These are phyloP conservation scores for Bjerkandera adusta DNA, from an alignment of 1,284 basidiomycete genomes.

Conservation along the genomic window DNA sequence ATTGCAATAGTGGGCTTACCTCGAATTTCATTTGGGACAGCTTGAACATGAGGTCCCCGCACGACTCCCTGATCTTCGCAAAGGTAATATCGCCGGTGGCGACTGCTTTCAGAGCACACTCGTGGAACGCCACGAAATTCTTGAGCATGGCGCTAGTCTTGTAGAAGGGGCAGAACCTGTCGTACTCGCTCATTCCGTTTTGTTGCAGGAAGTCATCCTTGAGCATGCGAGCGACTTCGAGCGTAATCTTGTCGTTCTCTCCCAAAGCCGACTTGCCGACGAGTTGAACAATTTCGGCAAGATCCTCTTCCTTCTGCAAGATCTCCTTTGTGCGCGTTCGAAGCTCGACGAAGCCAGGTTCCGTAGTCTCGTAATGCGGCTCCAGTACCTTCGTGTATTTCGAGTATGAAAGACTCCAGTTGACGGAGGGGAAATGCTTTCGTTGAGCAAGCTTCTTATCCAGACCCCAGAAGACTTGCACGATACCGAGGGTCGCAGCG, in stretches of 20 bases:
- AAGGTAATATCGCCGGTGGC: conserved; percentile 90
- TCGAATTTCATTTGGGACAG: conserved; percentile 99
- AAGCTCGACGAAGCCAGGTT: conserved; percentile 92
- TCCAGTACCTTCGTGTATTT: conserved; percentile 98
- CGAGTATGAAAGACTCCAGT: conserved; percentile 98
- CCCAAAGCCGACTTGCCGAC: conserved; percentile 98
- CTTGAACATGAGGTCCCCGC: conserved; percentile 90
- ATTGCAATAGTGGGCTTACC: conserved; percentile 42
- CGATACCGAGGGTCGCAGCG: conserved; percentile 95
- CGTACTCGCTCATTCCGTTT: conserved; percentile 98
- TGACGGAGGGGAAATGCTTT: conserved; percentile 98
- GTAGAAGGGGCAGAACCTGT: conserved; percentile 98
- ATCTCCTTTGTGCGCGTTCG: conserved; percentile 95
- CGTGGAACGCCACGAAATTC: conserved; percentile 96
- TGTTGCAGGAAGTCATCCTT: conserved; percentile 99
- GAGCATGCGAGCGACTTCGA: conserved; percentile 96
- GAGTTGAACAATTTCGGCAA: conserved; percentile 98
- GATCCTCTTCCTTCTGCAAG: conserved; percentile 96
- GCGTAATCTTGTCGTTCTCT: conserved; percentile 97
- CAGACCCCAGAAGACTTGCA: conserved; percentile 98
- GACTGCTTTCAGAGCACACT: conserved; percentile 84
- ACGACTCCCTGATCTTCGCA: conserved; percentile 85
- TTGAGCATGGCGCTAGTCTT: conserved; percentile 96
- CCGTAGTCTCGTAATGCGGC: conserved; percentile 87
- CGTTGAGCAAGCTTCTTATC: conserved; percentile 97